These are phyloP conservation scores for Phellinidium pouzarii DNA, from an alignment of 1,284 basidiomycete genomes.

Conservation along the genomic window DNA sequence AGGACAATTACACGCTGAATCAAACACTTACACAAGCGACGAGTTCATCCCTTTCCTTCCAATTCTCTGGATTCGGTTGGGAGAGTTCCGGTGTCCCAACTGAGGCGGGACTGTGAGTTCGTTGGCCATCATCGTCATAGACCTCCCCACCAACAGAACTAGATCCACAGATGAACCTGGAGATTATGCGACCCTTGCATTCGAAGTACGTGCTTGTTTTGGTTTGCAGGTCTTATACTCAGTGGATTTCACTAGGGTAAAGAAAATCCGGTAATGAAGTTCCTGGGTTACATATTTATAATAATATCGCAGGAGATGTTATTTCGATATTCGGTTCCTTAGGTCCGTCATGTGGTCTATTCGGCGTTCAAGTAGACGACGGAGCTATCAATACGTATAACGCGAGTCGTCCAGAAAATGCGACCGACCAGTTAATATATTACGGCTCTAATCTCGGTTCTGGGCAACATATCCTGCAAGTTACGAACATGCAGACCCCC, in stretches of 20 bases:
- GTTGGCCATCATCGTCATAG: neutral
- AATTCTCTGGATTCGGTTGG: constrained; percentile 12
- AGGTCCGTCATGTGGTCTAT: constrained; percentile 31
- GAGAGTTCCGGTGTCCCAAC: neutral
- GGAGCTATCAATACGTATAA: constrained; percentile 25
- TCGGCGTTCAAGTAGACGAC: constrained; percentile 32
- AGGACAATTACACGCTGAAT: constrained; percentile 1
- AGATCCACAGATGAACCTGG: constrained; percentile 12
- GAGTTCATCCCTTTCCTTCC: neutral
- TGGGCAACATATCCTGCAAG: constrained; percentile 8
- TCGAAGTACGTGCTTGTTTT: constrained; percentile 8
- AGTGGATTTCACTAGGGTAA: constrained; percentile 15
- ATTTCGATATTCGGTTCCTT: constrained; percentile 36
- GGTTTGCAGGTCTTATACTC: neutral
- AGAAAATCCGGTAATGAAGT: constrained; percentile 20
- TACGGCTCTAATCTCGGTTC: constrained; percentile 29
- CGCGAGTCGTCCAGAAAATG: constrained; percentile 28
- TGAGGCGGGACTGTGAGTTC: constrained; percentile 9
- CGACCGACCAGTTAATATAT: constrained; percentile 33
- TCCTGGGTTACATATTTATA: constrained; percentile 12
- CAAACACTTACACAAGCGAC: neutral
- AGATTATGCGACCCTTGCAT: constrained; percentile 5
- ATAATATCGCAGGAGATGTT: constrained; percentile 27
- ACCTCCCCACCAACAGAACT: neutral
- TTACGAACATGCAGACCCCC: constrained; percentile 6